A percentile compares a stretch with the other conserved stretches of the same genome.
phyloP scores from a whole-genome alignment of 805 yeast genomes.

The Candida germanica region DNA sequence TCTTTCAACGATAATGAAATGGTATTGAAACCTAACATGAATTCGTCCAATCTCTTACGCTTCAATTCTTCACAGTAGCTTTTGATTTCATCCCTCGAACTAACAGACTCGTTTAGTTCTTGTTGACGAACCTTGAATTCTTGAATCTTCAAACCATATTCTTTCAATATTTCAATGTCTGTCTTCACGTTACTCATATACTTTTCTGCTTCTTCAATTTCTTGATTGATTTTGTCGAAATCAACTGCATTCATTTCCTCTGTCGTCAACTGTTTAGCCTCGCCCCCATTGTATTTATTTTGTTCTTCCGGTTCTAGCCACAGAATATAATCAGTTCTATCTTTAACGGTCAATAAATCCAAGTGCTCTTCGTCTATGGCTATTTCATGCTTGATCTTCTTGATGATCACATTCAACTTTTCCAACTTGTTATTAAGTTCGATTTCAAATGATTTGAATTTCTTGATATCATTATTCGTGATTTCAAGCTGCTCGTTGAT shows the following conservation, averaged over 20 bases:
- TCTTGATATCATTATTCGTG: constrained; percentile 47
- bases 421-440: constrained; percentile 65
- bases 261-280: constrained; percentile 43
- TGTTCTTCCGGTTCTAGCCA: constrained; percentile 47
- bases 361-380: constrained; percentile 40
- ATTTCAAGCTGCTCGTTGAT: constrained; percentile 27
- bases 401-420: constrained; percentile 38
- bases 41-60: constrained; percentile 75
- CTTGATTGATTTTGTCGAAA: constrained; percentile 45
- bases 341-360: constrained; percentile 47
- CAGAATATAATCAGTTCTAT: constrained; percentile 47
- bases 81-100: constrained; percentile 61
- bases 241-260: constrained; percentile 52
- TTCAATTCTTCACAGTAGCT: constrained; percentile 64
- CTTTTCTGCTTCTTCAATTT: constrained; percentile 53
- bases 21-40: constrained; percentile 86
- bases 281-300: constrained; percentile 30
- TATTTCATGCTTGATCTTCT: constrained; percentile 38
- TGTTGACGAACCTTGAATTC: constrained; percentile 64
- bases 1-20: constrained; percentile 88
- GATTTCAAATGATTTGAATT: constrained; percentile 60
- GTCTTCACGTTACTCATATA: constrained; percentile 55
- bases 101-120: constrained; percentile 68
- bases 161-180: constrained; percentile 72
- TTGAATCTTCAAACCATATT: constrained; percentile 62